These are phyloP conservation scores for Pythium coloratum DNA, from an alignment of 352 stramenopile genomes.

Conservation along the genomic window DNA sequence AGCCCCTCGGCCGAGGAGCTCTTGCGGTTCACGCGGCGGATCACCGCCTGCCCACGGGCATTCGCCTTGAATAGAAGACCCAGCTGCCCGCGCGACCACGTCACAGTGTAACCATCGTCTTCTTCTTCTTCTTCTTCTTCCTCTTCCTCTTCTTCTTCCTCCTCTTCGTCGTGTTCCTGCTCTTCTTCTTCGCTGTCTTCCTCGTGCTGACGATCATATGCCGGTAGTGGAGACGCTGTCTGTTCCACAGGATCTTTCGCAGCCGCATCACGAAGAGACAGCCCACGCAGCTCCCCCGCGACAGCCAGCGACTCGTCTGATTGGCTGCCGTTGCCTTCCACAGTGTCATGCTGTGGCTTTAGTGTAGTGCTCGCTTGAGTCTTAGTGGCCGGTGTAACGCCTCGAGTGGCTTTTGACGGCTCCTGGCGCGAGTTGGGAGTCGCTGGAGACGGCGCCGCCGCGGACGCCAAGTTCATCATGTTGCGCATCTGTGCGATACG, in stretches of 20 bases:
- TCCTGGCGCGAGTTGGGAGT: neutral
- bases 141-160: slow-evolving; percentile 58
- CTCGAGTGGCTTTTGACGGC: slow-evolving; percentile 19
- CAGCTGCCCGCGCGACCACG: slow-evolving; percentile 63
- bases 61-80: slow-evolving; percentile 75
- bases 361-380: neutral
- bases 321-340: slow-evolving; percentile 5
- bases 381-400: slow-evolving; percentile 11
- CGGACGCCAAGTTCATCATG: slow-evolving; percentile 38
- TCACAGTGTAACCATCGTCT: slow-evolving; percentile 71
- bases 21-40: slow-evolving; percentile 77
- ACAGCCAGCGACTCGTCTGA: slow-evolving; percentile 33
- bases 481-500: slow-evolving; percentile 55
- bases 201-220: neutral
- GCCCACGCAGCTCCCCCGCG: slow-evolving; percentile 50
- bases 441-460: slow-evolving; percentile 16
- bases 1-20: slow-evolving; percentile 49
- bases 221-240: neutral
- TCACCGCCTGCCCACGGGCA: slow-evolving; percentile 50
- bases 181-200: slow-evolving; percentile 21
- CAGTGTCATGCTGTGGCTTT: neutral
- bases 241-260: neutral
- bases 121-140: slow-evolving; percentile 60
- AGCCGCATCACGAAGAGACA: slow-evolving; percentile 34
- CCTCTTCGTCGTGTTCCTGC: slow-evolving; percentile 31